Evolutionary conservation across 2,329 filamentous ascomycete species (phyloP), one percentile per base, ranked within the genome.

Genomic region (Aureobasidium sp.): DNA sequence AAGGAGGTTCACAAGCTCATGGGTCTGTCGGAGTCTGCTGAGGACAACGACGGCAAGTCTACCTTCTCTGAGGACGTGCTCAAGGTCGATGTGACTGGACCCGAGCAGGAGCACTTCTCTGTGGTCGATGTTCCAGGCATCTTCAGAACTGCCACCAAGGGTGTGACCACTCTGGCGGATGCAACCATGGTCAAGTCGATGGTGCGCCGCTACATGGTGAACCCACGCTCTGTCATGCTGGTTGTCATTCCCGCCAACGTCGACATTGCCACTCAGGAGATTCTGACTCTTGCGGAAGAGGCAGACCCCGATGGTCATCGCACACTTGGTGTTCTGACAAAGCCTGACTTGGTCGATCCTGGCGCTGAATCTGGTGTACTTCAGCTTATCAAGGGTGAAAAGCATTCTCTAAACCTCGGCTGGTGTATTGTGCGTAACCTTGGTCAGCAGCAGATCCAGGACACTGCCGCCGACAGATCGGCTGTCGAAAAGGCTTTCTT

Each of bases 211-310:
- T 78, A 79, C 62, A 76, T 79, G 70, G 37, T 69, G 22, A 76
- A 76, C 57, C 66, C 69, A 0, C 69, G 76, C 5, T 73, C 73
- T 1, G 70, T 78, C 42, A 77, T 79, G 35, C 69, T 80, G 48
- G 70, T 75, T 0, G 78, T 80, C 0, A 67, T 80, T 2, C 74
- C 74, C 0, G 74, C 75, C 11, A 76, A 74, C 33, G 72, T 75
- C 3, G 78, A 82, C 57, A 70, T 79, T 31, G 75, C 73, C 0
- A 80, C 73, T 0, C 77, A 81, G 57, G 73, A 77, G 37, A 79
- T 81, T 40, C 67, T 81, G 1, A 68, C 74, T 29, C 66, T 76
- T 44, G 76, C 78, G 47, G 70, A 70, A 9, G 64, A 71, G 7
- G 63, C 64, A 12, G 76, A 78, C 63, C 57, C 61, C 6, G 37